Conservation (phyloP, 208 protist species). For the Trichomonas tenax region DNA sequence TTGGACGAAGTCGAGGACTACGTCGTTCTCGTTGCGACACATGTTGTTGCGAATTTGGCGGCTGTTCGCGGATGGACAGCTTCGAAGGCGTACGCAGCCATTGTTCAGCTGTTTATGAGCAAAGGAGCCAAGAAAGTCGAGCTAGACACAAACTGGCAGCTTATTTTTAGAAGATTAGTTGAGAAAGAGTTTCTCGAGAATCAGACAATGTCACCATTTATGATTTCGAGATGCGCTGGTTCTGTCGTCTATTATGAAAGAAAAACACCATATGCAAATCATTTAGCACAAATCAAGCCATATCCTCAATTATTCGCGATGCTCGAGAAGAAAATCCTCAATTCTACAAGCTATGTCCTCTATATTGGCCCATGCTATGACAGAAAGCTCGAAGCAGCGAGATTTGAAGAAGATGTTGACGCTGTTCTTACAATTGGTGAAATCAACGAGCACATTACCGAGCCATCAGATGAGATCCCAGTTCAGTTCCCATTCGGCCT, state of each 20-base stretch:
- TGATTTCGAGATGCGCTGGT: not conserved
- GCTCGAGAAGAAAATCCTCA: not conserved
- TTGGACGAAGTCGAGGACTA: not conserved
- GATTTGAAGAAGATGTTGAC: not conserved
- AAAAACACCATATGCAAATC: conserved; percentile 12
- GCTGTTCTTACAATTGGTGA: not conserved
- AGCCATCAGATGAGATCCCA: not conserved
- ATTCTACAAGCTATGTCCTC: not conserved
- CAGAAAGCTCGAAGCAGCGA: not conserved
- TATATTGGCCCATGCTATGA: not conserved
- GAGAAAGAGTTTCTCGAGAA: not conserved
- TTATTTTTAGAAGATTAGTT: not conserved
- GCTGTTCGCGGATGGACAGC: not conserved
- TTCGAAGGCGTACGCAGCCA: not conserved
- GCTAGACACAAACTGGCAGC: not conserved
- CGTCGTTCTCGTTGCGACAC: not conserved
- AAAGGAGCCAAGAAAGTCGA: not conserved
- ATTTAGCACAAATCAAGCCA: not conserved
- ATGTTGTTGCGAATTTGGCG: not conserved
- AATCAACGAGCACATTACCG: not conserved
- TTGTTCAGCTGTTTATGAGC: not conserved
- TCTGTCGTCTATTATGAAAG: not conserved
- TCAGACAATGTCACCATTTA: not conserved
- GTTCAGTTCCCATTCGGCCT: not conserved
- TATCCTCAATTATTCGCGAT: not conserved